Conservation (phyloP, 148 eudicot genomes). For the Fagopyrum tataricum region DNA sequence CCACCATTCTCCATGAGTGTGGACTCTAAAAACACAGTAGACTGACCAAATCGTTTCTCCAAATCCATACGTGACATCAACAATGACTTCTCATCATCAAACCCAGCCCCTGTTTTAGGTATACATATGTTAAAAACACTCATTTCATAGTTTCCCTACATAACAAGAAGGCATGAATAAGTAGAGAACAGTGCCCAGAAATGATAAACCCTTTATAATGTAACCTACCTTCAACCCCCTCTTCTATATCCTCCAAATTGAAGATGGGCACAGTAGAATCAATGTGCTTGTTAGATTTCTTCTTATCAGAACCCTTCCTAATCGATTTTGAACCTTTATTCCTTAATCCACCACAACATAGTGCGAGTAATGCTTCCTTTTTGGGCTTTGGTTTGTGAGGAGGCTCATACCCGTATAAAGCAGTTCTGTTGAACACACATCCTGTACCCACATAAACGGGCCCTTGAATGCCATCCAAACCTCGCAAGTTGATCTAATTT, state of each 20-base stretch:
- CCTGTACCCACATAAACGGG: conserved; percentile 91
- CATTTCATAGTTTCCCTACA: not conserved
- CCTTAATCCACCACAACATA: conserved; percentile 49
- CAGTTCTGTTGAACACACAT: conserved; percentile 86
- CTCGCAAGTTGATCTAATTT: conserved; percentile 77
- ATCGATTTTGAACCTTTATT: conserved; percentile 56
- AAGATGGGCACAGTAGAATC: conserved; percentile 75
- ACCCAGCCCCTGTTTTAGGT: conserved; percentile 51
- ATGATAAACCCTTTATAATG: not conserved
- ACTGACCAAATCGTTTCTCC: conserved; percentile 73
- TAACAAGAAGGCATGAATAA: not conserved
- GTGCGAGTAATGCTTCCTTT: conserved; percentile 45
- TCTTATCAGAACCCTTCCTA: conserved; percentile 61
- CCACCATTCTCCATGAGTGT: conserved; percentile 93
- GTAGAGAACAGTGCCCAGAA: not conserved
- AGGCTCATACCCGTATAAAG: conserved; percentile 87
- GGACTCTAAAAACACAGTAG: conserved; percentile 68
- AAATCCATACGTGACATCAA: conserved; percentile 72
- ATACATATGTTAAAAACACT: not conserved
- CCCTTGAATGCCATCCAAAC: conserved; percentile 92
- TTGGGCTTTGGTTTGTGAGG: conserved; percentile 66
- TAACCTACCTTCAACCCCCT: conserved; percentile 66
- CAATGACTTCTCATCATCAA: conserved; percentile 78
- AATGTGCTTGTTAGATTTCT: conserved; percentile 56
- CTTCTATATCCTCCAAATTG: conserved; percentile 79